Evolutionary conservation across 148 eudicot genomes (phyloP).

Genomic region (Selenicereus undatus): DNA sequence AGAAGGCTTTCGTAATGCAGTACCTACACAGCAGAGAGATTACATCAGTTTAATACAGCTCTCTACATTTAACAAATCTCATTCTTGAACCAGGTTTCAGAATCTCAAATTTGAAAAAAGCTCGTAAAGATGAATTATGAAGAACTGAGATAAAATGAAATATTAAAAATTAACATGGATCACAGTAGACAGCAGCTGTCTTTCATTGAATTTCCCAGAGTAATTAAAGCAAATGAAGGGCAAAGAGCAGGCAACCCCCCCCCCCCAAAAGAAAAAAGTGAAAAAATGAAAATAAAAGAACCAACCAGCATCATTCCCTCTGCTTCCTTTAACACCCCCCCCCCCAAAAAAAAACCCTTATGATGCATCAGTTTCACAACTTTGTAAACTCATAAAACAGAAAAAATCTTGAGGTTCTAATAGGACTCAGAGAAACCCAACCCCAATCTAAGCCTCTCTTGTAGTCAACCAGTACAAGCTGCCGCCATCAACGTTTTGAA

Average conservation of each 20-base stretch:
- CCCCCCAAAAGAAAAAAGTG: not conserved
- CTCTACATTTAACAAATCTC: not conserved
- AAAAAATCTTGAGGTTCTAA: not conserved
- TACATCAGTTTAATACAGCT: not conserved
- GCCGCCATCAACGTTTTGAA: not conserved
- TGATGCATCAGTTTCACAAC: not conserved
- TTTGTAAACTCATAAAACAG: not conserved
- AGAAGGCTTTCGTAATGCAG: constrained; percentile 57
- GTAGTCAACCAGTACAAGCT: not conserved
- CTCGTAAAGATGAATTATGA: not conserved
- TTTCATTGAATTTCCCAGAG: no score
- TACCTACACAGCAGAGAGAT: constrained; percentile 38
- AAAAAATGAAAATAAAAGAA: not conserved
- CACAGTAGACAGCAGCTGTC: no score
- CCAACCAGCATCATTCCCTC: not conserved
- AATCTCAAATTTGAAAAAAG: not conserved
- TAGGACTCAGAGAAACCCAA: not conserved
- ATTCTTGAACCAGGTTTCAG: not conserved
- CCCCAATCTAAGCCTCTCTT: not conserved
- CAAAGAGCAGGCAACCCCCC: not conserved
- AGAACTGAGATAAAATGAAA: not conserved
- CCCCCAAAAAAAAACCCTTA: not conserved
- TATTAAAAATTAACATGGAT: no score
- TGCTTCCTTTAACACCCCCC: not conserved
- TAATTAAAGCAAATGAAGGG: no score